These are phyloP conservation scores for Panus rudis DNA, from an alignment of 768 basidiomycete genomes.

Conservation along the genomic window DNA sequence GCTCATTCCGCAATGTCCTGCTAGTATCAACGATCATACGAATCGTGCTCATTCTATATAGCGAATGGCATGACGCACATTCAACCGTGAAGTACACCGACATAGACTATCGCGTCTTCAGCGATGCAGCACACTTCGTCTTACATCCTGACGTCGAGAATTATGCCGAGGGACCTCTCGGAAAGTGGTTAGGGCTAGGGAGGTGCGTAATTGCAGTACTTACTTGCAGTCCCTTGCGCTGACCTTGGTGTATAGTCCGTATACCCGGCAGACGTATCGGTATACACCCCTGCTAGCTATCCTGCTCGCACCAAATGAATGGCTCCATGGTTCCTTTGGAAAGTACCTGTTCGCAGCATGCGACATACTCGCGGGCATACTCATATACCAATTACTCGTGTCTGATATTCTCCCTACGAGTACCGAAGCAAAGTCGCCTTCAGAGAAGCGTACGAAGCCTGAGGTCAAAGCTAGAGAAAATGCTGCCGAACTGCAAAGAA, in stretches of 20 bases:
- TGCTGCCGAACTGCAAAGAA: conserved; percentile 6
- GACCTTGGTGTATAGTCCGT: conserved; percentile 54
- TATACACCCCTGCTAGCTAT: conserved; percentile 92
- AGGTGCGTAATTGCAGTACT: conserved; percentile 49
- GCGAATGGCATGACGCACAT: conserved; percentile 82
- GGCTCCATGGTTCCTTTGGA: conserved; percentile 81
- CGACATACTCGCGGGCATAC: conserved; percentile 71
- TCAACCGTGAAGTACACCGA: conserved; percentile 95
- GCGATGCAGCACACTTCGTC: conserved; percentile 78
- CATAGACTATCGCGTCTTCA: conserved; percentile 93
- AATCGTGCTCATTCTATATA: conserved; percentile 69
- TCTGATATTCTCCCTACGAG: conserved; percentile 36
- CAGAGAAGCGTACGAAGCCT: not conserved
- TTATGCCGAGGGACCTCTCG: conserved; percentile 55
- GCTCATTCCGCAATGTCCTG: conserved; percentile 51
- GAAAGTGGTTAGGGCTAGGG: conserved; percentile 44
- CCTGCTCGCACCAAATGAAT: conserved; percentile 71
- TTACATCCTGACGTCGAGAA: conserved; percentile 33
- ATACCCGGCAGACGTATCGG: conserved; percentile 86
- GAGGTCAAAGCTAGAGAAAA: not conserved
- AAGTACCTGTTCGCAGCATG: conserved; percentile 83
- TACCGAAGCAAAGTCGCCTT: not conserved
- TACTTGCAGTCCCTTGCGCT: not conserved
- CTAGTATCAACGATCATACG: conserved; percentile 51
- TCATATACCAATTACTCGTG: conserved; percentile 61